Percentiles rank a stretch among this genome's conserved stretches.
phyloP scores from a whole-genome alignment of 2,329 filamentous ascomycete species.

The Rhinocladiella mackenziei region DNA sequence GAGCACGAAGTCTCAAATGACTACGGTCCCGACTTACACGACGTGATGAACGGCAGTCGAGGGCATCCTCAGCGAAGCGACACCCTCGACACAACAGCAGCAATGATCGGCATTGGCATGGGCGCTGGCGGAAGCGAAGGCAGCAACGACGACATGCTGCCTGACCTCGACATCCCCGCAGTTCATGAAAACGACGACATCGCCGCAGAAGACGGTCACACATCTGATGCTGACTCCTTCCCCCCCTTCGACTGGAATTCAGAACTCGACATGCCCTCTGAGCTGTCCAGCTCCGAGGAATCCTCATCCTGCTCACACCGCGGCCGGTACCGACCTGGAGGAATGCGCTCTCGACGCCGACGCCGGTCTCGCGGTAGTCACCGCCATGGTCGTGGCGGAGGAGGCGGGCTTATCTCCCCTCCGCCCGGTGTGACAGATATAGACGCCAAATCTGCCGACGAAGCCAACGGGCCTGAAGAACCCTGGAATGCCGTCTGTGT shows the following conservation, averaged over 20 bases:
- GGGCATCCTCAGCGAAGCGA: constrained; percentile 19
- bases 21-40: no score
- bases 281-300: constrained; percentile 20
- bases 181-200: no score
- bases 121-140: constrained; percentile 1
- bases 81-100: constrained; percentile 19
- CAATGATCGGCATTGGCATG: constrained; percentile 10
- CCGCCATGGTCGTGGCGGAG: neutral
- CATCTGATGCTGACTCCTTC: constrained; percentile 37
- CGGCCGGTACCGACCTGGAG: no score
- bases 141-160: neutral
- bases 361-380: neutral
- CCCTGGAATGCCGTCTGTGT: constrained; percentile 62
- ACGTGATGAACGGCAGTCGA: no score
- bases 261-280: constrained; percentile 41
- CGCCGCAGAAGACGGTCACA: no score
- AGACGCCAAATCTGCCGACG: no score
- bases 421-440: neutral
- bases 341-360: no score
- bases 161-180: no score
- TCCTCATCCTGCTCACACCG: no score
- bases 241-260: constrained; percentile 43
- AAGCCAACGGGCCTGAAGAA: constrained; percentile 31
- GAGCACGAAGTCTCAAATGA: no score
- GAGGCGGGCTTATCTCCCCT: neutral